Percentiles rank a stretch among this genome's conserved stretches.
phyloP scores from a whole-genome alignment of 2,329 filamentous ascomycete genomes.

The Grosmannia clavigera region DNA sequence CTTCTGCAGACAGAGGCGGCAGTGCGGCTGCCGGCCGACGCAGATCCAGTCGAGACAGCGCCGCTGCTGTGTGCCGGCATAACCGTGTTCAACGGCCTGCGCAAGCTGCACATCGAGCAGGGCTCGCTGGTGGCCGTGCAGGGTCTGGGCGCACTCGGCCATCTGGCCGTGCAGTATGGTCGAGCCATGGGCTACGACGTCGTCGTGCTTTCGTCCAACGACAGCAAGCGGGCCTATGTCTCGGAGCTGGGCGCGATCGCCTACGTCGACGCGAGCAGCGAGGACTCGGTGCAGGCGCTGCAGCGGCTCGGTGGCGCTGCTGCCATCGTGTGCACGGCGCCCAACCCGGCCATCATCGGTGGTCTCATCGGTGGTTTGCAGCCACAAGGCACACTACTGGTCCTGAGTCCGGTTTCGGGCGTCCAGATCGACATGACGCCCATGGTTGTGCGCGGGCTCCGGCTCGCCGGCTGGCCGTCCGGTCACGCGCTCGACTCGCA shows the following conservation, averaged over 20 bases:
- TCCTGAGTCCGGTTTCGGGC: constrained; percentile 39
- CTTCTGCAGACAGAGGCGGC: constrained; percentile 47
- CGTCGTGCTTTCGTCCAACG: constrained; percentile 50
- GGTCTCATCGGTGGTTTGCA: constrained; percentile 41
- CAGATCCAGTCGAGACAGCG: constrained; percentile 40
- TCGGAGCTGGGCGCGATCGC: constrained; percentile 46
- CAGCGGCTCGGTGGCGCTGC: constrained; percentile 46
- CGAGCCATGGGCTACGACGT: constrained; percentile 64
- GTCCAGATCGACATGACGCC: constrained; percentile 29
- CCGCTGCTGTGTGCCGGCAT: constrained; percentile 53
- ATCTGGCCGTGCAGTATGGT: constrained; percentile 66
- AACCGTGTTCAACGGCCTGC: constrained; percentile 49
- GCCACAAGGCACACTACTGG: constrained; percentile 42
- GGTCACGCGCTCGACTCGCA: constrained; percentile 51
- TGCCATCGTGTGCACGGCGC: constrained; percentile 50
- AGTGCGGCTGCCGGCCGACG: constrained; percentile 39
- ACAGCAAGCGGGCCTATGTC: constrained; percentile 57
- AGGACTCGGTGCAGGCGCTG: constrained; percentile 32
- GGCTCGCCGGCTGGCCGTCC: constrained; percentile 50
- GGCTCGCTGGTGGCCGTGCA: constrained; percentile 47
- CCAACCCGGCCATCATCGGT: constrained; percentile 41
- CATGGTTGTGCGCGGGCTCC: constrained; percentile 38
- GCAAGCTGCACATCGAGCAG: constrained; percentile 38
- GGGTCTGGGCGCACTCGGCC: constrained; percentile 64
- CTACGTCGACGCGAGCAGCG: constrained; percentile 45